Evolutionary conservation across 2,329 filamentous ascomycete species (phyloP), one percentile per base, ranked within the genome.

Genomic region (Aureobasidium zeae): DNA sequence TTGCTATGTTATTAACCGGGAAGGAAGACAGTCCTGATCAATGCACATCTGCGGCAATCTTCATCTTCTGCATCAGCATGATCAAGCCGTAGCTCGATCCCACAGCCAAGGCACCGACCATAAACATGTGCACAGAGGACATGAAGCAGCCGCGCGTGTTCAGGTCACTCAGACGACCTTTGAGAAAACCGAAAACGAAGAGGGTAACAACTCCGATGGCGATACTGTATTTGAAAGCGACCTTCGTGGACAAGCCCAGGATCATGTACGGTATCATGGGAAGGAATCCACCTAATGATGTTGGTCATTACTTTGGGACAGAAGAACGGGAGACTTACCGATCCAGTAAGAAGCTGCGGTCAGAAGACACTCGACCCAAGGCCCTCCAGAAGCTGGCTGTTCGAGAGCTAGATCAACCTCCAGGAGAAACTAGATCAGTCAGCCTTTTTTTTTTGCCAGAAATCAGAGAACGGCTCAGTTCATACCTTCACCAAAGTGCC

Each of bases 331-430:
- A 28, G 26, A 16, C 30, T 32, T 35, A 58, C 58, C 57, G 17
- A 65, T 39, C 34, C 65, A 59, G 51, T 65, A 66, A 15, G 60
- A 54, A 9, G 60, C 31, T 1, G 57, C 63, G 53, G 65, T 65
- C 5, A 64, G 63, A 11, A 65, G 45, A 1, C 63, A 66, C 34
- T 63, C 66, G 25, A 76, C 60, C 59, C 59, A 70, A 57, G 53
- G 74, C 60, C 64, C 55, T 61, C 63, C 50, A 57, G 64, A 52
- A 5, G 50, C 47, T 3, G 65, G 63, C 44, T 69, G 19, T 48
- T 69, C 64, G 31, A 74, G 64, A 49, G 63, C 64, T 41, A 74
- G 64, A 51, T 72, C 69, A 58, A 79, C 74, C 54, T 75, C 71
- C 68, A 78, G 76, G 66, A 77, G 70, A 63, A 79, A 78, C 56